Evolutionary conservation across 2,329 filamentous ascomycete genomes (phyloP).

Genomic region (Ambrosiella cleistominuta): DNA sequence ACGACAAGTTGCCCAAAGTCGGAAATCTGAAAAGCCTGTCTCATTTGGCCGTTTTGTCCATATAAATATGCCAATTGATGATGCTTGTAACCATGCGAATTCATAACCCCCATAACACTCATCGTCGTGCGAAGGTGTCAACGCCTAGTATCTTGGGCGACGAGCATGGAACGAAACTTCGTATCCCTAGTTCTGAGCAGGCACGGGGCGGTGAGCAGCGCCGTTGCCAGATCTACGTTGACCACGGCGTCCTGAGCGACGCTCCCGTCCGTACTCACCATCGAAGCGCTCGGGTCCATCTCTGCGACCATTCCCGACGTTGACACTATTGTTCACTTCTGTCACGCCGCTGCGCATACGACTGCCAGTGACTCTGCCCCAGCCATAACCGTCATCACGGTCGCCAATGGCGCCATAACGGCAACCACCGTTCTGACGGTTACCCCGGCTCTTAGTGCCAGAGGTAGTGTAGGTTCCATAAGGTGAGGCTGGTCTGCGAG

Average conservation of each 20-base stretch:
- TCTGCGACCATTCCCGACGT: neutral
- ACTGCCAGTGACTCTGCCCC: neutral
- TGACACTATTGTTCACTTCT: neutral
- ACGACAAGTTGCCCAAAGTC: too few relatives aligned
- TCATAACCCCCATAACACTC: slow-evolving; percentile 1
- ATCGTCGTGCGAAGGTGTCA: neutral
- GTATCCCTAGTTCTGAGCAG: slow-evolving; percentile 11
- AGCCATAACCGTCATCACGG: neutral
- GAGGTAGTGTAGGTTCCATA: neutral
- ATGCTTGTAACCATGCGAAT: slow-evolving; percentile 8
- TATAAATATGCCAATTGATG: slow-evolving; percentile 5
- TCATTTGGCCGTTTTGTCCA: neutral
- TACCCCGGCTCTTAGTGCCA: neutral
- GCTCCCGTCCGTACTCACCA: neutral
- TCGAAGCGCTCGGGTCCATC: neutral
- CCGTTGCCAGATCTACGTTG: neutral
- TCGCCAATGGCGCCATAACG: neutral
- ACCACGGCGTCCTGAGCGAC: neutral
- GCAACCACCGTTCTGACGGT: neutral
- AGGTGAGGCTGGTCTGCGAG: neutral
- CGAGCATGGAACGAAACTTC: slow-evolving; percentile 8
- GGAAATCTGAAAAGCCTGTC: neutral
- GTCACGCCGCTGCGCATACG: neutral
- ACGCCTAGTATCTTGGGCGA: slow-evolving; percentile 8
- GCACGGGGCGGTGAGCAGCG: neutral